Evolutionary conservation across 2,329 filamentous ascomycete genomes (phyloP).

Genomic region (Exserohilum turcica): DNA sequence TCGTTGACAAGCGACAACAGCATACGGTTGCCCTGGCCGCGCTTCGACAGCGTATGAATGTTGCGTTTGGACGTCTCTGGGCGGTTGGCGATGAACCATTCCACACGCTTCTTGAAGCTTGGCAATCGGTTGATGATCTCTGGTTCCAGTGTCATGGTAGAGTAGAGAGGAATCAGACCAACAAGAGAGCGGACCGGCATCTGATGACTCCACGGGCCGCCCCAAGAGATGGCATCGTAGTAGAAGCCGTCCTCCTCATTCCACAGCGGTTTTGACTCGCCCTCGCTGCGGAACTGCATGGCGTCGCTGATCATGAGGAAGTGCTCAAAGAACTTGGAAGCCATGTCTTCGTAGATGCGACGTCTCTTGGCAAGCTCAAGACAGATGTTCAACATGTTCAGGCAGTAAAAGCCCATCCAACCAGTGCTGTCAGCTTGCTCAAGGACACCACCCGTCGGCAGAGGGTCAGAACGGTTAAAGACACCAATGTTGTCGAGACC

Average conservation of each 20-base stretch:
- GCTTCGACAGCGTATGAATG: constrained; percentile 88
- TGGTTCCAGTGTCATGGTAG: constrained; percentile 88
- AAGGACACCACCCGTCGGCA: constrained; percentile 89
- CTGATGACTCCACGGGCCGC: constrained; percentile 90
- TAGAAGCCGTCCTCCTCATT: constrained; percentile 98
- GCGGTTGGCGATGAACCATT: constrained; percentile 92
- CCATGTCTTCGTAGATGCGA: constrained; percentile 93
- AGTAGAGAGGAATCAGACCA: constrained; percentile 90
- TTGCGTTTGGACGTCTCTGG: constrained; percentile 88
- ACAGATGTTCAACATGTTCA: constrained; percentile 96
- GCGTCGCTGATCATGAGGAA: constrained; percentile 98
- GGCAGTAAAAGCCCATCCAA: constrained; percentile 98
- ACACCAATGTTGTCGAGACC: constrained; percentile 96
- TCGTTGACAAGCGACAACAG: constrained; percentile 90
- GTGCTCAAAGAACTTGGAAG: constrained; percentile 98
- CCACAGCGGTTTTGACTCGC: constrained; percentile 84
- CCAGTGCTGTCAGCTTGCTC: constrained; percentile 98
- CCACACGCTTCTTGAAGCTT: constrained; percentile 86
- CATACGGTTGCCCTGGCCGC: constrained; percentile 87
- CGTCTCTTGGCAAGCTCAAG: constrained; percentile 94
- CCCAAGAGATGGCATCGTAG: constrained; percentile 97
- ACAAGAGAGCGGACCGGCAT: constrained; percentile 90
- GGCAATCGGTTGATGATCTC: constrained; percentile 91
- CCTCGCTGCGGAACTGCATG: constrained; percentile 74
- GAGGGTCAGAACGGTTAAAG: constrained; percentile 94